Base-by-base conservation (phyloP, 441 rosid species). In the Isatis lusitanica region DNA sequence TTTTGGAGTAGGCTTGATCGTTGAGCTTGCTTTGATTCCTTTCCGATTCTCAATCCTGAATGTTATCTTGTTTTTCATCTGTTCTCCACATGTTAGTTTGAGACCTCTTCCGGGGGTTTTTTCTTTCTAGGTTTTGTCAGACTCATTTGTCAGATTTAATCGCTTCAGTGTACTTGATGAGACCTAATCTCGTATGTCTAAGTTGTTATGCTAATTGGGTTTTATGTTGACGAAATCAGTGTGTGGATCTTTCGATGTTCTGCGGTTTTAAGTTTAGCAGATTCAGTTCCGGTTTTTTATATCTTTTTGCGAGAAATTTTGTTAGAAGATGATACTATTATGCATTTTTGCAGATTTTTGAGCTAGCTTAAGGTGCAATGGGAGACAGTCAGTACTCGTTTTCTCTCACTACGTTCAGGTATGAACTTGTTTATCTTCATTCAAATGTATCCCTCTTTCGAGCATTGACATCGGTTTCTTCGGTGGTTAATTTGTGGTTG, bases 311-410 rank as follows among this genome's bases (percentile, higher is more conserved):
- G 17, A 16, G 31, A 33, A 38, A 13, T 24, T 52, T 39, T 26
- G 36, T 39, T n/a, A 28, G 9, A 16, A 39, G 44, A 43, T 40
- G 16, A 21, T 16, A 12, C 21, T 1, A 44, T 2, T 33, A 17
- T 36, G 55, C 11, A 10, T n/a, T 61, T 43, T 61, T 18, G 8
- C 78, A 42, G 63, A 40, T 21, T 43, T 68, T 50, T 31, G 5
- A 40, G 68, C 26, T 71, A n/a, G 31, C 5, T 64, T 60, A 44
- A 64, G 64, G 36, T 73, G 7, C 53, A 43, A 78, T 78, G 81
- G 78, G 81, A 7, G 81, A 78, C 38, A 78, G 81, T 68, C 81
- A 78, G 71, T 78, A 78, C 66, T 78, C 81, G 17, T 78, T 78
- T 78, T 78, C 81, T 17, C 78, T 78, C 50, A 78, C 81, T 15